Evolutionary conservation across 768 basidiomycete genomes (phyloP), one percentile per base, ranked within the genome.

Genomic region (Boletus pseudopeckii): DNA sequence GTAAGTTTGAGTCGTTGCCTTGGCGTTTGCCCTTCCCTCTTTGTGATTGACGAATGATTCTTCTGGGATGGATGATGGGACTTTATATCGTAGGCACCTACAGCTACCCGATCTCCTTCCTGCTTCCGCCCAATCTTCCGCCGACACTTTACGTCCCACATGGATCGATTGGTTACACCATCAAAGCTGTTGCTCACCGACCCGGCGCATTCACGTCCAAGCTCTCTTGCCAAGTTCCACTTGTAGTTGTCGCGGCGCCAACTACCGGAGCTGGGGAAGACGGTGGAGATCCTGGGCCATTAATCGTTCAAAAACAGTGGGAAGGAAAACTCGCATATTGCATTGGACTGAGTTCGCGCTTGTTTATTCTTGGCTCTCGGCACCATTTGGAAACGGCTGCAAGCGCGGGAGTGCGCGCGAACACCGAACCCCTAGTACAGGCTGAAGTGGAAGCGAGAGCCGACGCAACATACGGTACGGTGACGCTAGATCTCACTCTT

Each of bases 41-140:
- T 50, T 24, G 50, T 8, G 14, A 15, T 50, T 24, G 50, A 15
- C 48, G 6, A 20, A 49, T 42, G 5, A 3, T 9, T 10, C 37
- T 8, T 37, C 20, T 33, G 37, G 58, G 20, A 56, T 49, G 53
- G 8, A 22, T 7, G n/a, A 44, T 7, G 33, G 37, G 9, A 22
- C 50, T 34, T 51, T n/a, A 22, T 36, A 45, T 34, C 39, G 9
- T 58, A 91, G 95, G 95, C 33, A 89, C 86, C 24, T 98, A 98
- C 67, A 93, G 90, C 15, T 98, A 92, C 70, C 96, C 97, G 1
- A 90, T 99, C 61, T 92, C 92, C 6, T 94, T 98, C 68, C 73
- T 87, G 10, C 84, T 99, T 50, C 93, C 95, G 0, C 74, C 84
- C 5, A 76, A 81, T 56, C 79, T 89, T 13, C 95, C 96, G 5